Conservation (phyloP, 1,284 basidiomycete species). For the Tausonia pullulans region DNA sequence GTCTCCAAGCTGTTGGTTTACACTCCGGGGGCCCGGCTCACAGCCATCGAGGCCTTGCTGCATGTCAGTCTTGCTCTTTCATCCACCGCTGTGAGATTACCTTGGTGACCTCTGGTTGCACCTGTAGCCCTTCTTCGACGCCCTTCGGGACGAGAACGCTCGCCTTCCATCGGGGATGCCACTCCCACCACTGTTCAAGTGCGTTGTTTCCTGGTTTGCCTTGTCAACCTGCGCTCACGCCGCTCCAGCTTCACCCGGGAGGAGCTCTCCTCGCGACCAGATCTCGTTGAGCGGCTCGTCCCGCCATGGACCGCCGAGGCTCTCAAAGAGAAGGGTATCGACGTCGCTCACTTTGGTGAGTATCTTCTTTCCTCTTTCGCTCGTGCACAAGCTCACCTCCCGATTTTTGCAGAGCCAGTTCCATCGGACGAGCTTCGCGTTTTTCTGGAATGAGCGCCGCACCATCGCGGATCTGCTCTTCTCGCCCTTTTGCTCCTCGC, state of each 20-base stretch:
- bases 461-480: no score
- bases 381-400: no score
- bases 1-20: conserved; percentile 92
- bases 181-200: conserved; percentile 89
- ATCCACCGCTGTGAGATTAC: no score
- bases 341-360: conserved; percentile 20
- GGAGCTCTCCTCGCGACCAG: conserved; percentile 90
- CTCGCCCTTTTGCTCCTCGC: no score
- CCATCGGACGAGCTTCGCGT: no score
- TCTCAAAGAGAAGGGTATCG: not conserved
- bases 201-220: conserved; percentile 27
- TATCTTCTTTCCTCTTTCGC: not conserved
- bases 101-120: no score
- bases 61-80: conserved; percentile 37
- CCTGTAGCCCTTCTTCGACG: conserved; percentile 77
- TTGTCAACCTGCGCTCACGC: not conserved
- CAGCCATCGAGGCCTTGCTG: conserved; percentile 80
- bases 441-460: no score
- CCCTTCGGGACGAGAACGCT: conserved; percentile 75
- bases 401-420: no score
- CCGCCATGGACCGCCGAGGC: conserved; percentile 40
- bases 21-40: conserved; percentile 82
- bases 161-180: conserved; percentile 95
- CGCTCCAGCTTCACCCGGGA: conserved; percentile 28
- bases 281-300: conserved; percentile 81